Evolutionary conservation across 768 basidiomycete genomes (phyloP).

Genomic region (Pleurotus salmoneostramineus): DNA sequence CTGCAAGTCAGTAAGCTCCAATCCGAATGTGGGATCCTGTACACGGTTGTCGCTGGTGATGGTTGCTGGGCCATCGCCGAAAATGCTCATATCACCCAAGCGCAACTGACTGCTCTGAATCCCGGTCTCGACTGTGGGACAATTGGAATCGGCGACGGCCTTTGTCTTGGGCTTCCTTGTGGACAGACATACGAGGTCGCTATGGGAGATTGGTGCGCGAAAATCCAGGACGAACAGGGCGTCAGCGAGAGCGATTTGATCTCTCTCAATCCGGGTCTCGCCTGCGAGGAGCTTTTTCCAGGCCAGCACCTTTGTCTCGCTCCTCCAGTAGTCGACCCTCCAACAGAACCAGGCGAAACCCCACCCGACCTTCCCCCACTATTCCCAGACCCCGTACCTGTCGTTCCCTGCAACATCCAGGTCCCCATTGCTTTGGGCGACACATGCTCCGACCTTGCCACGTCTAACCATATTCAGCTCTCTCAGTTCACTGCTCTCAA

Average conservation of each 20-base stretch:
- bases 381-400: background rate
- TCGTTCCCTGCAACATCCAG: background rate
- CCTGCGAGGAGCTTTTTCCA: constrained; percentile 1
- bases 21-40: background rate
- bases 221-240: constrained; percentile 4
- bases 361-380: background rate
- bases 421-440: background rate
- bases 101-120: constrained; percentile 7
- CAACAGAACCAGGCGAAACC: background rate
- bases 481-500: constrained; percentile 3
- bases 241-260: constrained; percentile 1
- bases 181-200: constrained; percentile 1
- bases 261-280: constrained; percentile 6
- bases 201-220: constrained; percentile 7
- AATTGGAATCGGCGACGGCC: background rate
- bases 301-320: constrained; percentile 6
- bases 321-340: background rate
- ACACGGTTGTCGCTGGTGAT: background rate
- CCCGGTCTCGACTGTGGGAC: constrained; percentile 5
- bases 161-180: constrained; percentile 6
- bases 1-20: background rate
- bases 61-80: constrained; percentile 7
- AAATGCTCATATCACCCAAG: constrained; percentile 1
- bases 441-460: background rate
- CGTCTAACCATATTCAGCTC: background rate